Evolutionary conservation across 331 rosid species (phyloP).

Genomic region (Spiraea crenata): DNA sequence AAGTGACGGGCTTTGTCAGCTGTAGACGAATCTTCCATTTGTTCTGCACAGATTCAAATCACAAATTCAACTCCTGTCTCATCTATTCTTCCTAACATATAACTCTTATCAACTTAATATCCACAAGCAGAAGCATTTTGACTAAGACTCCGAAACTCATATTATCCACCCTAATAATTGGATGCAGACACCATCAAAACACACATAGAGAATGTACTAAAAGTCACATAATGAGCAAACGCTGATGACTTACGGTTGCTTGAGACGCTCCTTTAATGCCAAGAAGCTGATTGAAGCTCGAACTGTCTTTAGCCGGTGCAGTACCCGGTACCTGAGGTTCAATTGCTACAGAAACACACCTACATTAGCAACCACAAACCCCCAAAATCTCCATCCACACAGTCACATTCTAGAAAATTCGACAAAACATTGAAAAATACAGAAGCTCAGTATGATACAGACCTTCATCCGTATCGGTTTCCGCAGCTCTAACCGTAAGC

Average conservation of each 20-base stretch:
- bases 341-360: slow-evolving; percentile 29
- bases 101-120: background rate
- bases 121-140: background rate
- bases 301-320: slow-evolving; percentile 64
- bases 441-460: background rate
- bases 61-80: slow-evolving; percentile 9
- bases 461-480: slow-evolving; percentile 67
- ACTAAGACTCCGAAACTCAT: background rate
- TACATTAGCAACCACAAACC: background rate
- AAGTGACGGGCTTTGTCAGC: slow-evolving; percentile 95
- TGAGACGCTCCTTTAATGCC: slow-evolving; percentile 96
- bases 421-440: background rate
- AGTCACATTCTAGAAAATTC: slow-evolving; percentile 5
- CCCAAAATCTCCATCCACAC: slow-evolving; percentile 2
- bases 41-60: slow-evolving; percentile 55
- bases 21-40: slow-evolving; percentile 98
- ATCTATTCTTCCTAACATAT: background rate
- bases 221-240: background rate
- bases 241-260: slow-evolving; percentile 63
- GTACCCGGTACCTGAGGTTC: slow-evolving; percentile 56
- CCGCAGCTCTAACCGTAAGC: slow-evolving; percentile 52
- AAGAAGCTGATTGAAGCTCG: slow-evolving; percentile 93
- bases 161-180: background rate
- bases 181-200: background rate
- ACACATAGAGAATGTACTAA: background rate